Conservation (phyloP, 768 basidiomycete genomes). For the Flagelloscypha sp. region DNA sequence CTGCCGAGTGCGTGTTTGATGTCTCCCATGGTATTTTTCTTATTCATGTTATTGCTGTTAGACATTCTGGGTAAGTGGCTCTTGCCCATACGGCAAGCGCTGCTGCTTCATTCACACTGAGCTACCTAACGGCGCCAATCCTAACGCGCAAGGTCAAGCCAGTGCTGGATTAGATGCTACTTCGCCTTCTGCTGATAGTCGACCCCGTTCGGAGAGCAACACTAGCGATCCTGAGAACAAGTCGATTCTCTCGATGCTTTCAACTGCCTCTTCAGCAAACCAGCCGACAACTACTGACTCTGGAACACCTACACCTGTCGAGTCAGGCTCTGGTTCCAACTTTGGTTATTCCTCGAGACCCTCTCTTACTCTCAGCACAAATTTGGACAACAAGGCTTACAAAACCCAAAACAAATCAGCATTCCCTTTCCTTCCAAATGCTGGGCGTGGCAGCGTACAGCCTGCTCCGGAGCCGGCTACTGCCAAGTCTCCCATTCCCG, state of each 20-base stretch:
- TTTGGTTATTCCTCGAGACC: conserved; percentile 50
- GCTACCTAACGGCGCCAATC: conserved; percentile 53
- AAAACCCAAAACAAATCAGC: conserved; percentile 81
- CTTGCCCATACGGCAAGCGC: conserved; percentile 86
- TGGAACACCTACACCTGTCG: conserved; percentile 47
- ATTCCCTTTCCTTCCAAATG: conserved; percentile 56
- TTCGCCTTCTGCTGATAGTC: conserved; percentile 41
- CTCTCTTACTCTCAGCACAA: conserved; percentile 67
- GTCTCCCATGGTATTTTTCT: conserved; percentile 3
- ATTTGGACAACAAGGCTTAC: conserved; percentile 46
- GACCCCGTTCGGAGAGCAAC: conserved; percentile 59
- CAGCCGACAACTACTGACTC: conserved; percentile 33
- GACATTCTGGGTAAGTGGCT: conserved; percentile 93
- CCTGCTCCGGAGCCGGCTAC: conserved; percentile 50
- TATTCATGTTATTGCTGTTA: conserved; percentile 22
- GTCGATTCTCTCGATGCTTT: conserved; percentile 60
- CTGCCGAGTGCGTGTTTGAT: conserved; percentile 56
- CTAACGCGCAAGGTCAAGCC: conserved; percentile 35
- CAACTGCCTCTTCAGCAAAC: conserved; percentile 63
- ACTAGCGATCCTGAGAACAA: conserved; percentile 75
- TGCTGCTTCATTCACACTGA: conserved; percentile 95
- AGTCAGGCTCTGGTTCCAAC: conserved; percentile 33
- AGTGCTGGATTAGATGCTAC: conserved; percentile 31
- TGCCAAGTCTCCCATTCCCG: conserved; percentile 67
- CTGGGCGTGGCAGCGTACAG: conserved; percentile 50